Conservation (phyloP, 2,329 filamentous ascomycete species). For the Bipolaris cookei region DNA sequence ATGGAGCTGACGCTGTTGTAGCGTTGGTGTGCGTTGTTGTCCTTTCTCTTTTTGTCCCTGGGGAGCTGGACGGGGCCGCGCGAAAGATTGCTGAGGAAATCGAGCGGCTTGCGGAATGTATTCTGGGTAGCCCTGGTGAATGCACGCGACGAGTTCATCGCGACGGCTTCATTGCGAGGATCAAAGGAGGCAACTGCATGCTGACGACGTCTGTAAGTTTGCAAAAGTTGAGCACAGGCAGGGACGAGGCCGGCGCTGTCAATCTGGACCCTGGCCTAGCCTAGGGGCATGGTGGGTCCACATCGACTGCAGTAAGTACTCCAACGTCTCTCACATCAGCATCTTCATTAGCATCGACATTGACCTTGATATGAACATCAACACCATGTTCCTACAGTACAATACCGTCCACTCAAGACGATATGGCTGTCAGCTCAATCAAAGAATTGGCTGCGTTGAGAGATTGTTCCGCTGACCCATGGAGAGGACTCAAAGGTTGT, state of each 20-base stretch:
- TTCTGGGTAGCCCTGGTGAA: conserved; percentile 42
- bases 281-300: conserved; percentile 13
- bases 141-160: conserved; percentile 45
- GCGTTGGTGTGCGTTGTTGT: conserved; percentile 36
- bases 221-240: conserved; percentile 27
- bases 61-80: conserved; percentile 25
- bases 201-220: conserved; percentile 16
- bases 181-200: conserved; percentile 30
- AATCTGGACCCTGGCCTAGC: conserved; percentile 17
- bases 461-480: not conserved
- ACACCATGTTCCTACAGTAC: conserved; percentile 25
- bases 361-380: conserved; percentile 47
- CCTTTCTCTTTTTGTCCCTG: conserved; percentile 25
- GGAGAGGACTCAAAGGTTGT: not conserved
- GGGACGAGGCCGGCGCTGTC: conserved; percentile 12
- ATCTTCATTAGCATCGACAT: not conserved
- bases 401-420: not conserved
- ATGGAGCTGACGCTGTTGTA: conserved; percentile 44
- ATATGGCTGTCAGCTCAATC: not conserved
- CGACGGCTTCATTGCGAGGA: conserved; percentile 30
- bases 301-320: not conserved
- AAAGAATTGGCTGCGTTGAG: not conserved
- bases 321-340: not conserved
- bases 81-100: conserved; percentile 44
- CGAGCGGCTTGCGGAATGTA: conserved; percentile 45